phyloP scores from a whole-genome alignment of 306 rosid species.

The Rosa lucieae region DNA sequence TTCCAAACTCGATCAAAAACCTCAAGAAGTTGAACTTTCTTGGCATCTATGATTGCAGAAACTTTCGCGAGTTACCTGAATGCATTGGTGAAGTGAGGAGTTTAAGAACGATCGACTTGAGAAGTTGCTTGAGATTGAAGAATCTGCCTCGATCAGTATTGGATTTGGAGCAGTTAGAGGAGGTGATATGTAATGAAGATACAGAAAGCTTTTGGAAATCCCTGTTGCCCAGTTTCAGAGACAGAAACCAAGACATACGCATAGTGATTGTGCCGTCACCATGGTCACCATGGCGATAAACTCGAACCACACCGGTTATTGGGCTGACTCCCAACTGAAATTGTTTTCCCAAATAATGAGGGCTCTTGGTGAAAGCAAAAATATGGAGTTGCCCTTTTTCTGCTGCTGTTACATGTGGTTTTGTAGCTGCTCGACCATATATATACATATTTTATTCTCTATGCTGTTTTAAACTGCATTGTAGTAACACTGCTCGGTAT shows the following conservation, averaged over 20 bases:
- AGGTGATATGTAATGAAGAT: background rate
- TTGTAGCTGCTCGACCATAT: too few species aligned
- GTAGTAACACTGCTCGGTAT: too few species aligned
- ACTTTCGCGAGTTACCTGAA: too few species aligned
- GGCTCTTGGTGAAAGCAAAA: too few species aligned
- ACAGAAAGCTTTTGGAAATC: background rate
- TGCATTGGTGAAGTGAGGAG: background rate
- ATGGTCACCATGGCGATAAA: background rate
- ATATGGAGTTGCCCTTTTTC: too few species aligned
- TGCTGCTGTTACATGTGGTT: too few species aligned
- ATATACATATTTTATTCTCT: too few species aligned
- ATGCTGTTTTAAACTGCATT: too few species aligned
- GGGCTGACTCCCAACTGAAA: too few species aligned
- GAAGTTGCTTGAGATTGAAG: background rate
- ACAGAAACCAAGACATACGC: background rate
- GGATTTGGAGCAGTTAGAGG: background rate
- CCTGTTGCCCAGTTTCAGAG: background rate
- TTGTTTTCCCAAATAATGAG: too few species aligned
- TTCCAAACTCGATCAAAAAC: background rate
- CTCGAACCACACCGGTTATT: too few species aligned
- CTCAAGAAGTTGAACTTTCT: background rate
- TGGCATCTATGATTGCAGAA: background rate
- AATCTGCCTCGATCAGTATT: background rate
- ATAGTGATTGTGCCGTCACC: slow-evolving; percentile 32
- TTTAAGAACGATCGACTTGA: background rate